Evolutionary conservation across 345 rosid species (phyloP), one percentile per base, ranked within the genome.

Genomic region (Brassica carinata): DNA sequence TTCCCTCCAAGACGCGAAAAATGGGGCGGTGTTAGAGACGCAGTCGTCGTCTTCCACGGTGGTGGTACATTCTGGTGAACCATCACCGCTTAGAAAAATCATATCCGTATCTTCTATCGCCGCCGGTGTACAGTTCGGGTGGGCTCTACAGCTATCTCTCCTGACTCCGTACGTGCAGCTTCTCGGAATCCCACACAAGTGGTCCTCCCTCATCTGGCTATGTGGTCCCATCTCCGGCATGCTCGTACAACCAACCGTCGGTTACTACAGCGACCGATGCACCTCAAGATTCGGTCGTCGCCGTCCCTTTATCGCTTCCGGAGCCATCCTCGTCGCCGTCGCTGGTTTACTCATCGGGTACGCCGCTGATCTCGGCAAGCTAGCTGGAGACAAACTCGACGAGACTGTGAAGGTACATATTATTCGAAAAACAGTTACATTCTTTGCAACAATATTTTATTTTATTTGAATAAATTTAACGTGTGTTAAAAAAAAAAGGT

Each of bases 201-300:
- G 94, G 95, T 87, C 97, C 1, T 83, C 98, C 8, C 80, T 88
- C 77, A 91, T 94, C 23, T 94, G 97, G 98, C 93, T 94, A 4
- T 94, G 97, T 55, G 97, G 78, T 77, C 82, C 82, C 18, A 29
- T 79, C 53, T 79, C 82, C 27, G 77, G 77, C 4, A 45, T 79
- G 38, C 72, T 94, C 0, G 97, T 94, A 2, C 98, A 94, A 61
- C 98, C 98, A 7, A 68, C 83, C 7, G 97, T 90, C 1, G 98
- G 98, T n/a, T 94, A 87, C 81, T 79, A 83, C 73, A 91, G 97
- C 67, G 98, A 94, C 82, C 84, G 85, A 2, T 87, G 93, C 83
- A 87, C 85, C 62, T 85, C 89, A 23, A 87, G 86, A 13, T 87
- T 90, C 67, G 97, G 98, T 75, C 93, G 96, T 6, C 97, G 98